These are phyloP conservation scores for Alnus rubra DNA, from an alignment of 306 rosid species.

Conservation along the genomic window DNA sequence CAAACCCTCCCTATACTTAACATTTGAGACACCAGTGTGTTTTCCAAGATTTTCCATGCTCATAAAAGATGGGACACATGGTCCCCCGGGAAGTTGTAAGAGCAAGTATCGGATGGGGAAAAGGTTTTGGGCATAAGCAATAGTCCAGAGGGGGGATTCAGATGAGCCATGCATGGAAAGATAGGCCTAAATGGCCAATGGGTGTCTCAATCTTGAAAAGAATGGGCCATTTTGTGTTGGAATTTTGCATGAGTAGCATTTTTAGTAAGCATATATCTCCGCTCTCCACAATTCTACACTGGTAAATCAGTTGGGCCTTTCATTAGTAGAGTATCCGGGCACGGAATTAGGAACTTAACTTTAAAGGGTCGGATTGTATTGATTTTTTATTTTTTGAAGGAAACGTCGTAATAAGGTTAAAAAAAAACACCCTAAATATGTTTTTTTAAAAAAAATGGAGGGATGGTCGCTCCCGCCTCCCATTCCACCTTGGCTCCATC, in stretches of 20 bases:
- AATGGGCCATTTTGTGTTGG: slow-evolving; percentile 11
- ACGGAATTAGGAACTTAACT: too few relatives aligned
- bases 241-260: slow-evolving; percentile 1
- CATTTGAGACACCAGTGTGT: not conserved
- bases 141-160: too few relatives aligned
- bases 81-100: not conserved
- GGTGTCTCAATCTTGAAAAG: not conserved
- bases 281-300: not conserved
- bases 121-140: not conserved
- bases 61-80: not conserved
- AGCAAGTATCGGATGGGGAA: not conserved
- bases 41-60: not conserved
- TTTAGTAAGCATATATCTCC: not conserved
- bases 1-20: too few relatives aligned
- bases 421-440: too few relatives aligned
- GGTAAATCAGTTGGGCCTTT: not conserved
- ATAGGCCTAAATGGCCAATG: slow-evolving; percentile 7
- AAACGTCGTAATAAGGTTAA: too few relatives aligned
- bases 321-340: not conserved
- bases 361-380: too few relatives aligned
- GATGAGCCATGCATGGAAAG: not conserved
- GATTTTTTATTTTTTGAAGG: too few relatives aligned
- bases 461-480: too few relatives aligned
- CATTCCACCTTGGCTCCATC: too few relatives aligned
- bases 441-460: too few relatives aligned